phyloP scores from a whole-genome alignment of 2,329 filamentous ascomycete genomes.

The Rachicladosporium sp. region DNA sequence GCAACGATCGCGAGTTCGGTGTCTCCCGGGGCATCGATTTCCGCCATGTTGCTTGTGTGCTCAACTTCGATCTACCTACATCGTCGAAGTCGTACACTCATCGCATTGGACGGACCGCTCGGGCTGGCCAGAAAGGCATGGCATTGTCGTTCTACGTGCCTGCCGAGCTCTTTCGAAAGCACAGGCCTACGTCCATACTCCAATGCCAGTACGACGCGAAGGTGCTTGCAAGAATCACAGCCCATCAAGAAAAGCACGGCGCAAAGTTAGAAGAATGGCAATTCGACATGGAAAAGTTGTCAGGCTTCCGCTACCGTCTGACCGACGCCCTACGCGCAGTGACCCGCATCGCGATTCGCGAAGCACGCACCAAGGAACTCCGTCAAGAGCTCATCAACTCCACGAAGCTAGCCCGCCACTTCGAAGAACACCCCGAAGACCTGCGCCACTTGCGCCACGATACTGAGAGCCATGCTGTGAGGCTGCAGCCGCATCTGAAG shows the following conservation, averaged over 20 bases:
- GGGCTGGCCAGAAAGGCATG: conserved; percentile 85
- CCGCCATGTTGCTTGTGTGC: conserved; percentile 81
- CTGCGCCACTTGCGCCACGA: conserved; percentile 81
- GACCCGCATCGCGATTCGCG: conserved; percentile 77
- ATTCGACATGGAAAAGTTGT: conserved; percentile 89
- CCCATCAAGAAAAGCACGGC: conserved; percentile 64
- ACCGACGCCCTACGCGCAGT: conserved; percentile 83
- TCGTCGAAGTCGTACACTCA: conserved; percentile 92
- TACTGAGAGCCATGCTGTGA: conserved; percentile 68
- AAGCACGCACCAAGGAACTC: conserved; percentile 78
- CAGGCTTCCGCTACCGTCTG: conserved; percentile 90
- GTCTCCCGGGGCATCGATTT: conserved; percentile 97
- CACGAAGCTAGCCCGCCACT: conserved; percentile 88
- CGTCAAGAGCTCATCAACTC: conserved; percentile 82
- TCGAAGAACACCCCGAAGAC: conserved; percentile 91
- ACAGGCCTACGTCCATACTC: conserved; percentile 69
- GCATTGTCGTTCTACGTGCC: conserved; percentile 92
- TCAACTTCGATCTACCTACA: conserved; percentile 92
- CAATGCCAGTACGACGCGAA: conserved; percentile 74
- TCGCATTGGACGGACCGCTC: conserved; percentile 83
- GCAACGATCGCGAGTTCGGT: conserved; percentile 74
- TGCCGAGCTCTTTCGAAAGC: conserved; percentile 68
- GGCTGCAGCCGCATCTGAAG: conserved; percentile 79
- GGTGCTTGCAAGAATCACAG: conserved; percentile 65
- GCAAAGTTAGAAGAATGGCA: conserved; percentile 80